These are phyloP conservation scores for Typha latifolia DNA, from an alignment of 176 grass and related monocot species.

Conservation along the genomic window DNA sequence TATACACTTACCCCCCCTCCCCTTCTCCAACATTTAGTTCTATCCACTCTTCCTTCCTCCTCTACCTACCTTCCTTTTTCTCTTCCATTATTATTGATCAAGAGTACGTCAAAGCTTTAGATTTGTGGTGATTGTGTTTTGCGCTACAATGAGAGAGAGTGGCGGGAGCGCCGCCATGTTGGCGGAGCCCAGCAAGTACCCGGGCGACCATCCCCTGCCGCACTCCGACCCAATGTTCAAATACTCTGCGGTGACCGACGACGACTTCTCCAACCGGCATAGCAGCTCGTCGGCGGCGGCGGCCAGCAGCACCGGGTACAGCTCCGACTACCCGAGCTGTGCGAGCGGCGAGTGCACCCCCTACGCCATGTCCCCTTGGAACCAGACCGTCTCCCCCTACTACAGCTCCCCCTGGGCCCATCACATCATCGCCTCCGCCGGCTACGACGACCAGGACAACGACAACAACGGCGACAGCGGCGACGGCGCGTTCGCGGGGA, in stretches of 20 bases:
- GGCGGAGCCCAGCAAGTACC: neutral
- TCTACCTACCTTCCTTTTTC: too few species aligned
- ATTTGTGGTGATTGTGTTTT: neutral
- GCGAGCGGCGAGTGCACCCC: constrained; percentile 86
- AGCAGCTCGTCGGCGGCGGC: constrained; percentile 73
- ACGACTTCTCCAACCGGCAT: constrained; percentile 44
- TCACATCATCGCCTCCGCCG: constrained; percentile 24
- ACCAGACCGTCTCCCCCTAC: constrained; percentile 39
- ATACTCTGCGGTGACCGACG: constrained; percentile 44
- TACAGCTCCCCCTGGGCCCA: constrained; percentile 64
- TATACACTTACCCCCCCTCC: neutral
- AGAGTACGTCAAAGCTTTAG: too few species aligned
- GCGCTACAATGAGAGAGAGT: neutral
- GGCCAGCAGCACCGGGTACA: constrained; percentile 29
- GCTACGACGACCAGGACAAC: neutral
- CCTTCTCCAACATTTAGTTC: neutral
- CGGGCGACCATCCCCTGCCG: constrained; percentile 8
- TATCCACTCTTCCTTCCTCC: too few species aligned
- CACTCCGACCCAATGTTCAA: constrained; percentile 26
- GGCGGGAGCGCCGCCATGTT: neutral
- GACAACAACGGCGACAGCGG: neutral
- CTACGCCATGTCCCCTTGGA: constrained; percentile 95
- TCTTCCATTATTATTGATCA: too few species aligned
- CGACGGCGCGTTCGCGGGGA: constrained; percentile 10
- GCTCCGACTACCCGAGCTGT: constrained; percentile 61